Conservation (phyloP, 257 asterid species). For the Eucommia ulmoides region DNA sequence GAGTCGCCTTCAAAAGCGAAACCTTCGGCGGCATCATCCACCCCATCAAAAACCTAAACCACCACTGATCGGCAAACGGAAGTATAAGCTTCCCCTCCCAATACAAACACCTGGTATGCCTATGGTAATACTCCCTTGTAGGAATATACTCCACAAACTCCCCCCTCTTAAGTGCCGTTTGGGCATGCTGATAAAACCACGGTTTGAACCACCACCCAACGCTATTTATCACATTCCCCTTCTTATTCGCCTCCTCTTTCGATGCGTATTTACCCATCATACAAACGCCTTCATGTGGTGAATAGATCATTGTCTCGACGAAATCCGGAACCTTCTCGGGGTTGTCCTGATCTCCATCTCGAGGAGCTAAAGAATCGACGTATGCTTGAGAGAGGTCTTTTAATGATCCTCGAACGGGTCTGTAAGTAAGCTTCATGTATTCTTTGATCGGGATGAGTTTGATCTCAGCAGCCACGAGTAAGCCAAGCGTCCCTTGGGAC, state of each 20-base stretch:
- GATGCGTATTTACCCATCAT: constrained; percentile 81
- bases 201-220: constrained; percentile 98
- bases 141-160: constrained; percentile 91
- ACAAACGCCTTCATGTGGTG: constrained; percentile 64
- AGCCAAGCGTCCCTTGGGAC: constrained; percentile 98
- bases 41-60: constrained; percentile 83
- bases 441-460: constrained; percentile 85
- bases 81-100: constrained; percentile 99
- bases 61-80: constrained; percentile 86
- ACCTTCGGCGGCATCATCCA: constrained; percentile 98
- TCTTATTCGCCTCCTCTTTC: constrained; percentile 79
- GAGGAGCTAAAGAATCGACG: constrained; percentile 70
- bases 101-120: constrained; percentile 89
- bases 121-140: constrained; percentile 84
- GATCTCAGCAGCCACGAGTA: constrained; percentile 90
- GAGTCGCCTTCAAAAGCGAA: constrained; percentile 91
- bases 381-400: constrained; percentile 76
- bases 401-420: constrained; percentile 64
- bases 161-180: constrained; percentile 75
- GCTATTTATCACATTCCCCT: constrained; percentile 64
- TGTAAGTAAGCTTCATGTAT: constrained; percentile 82
- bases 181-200: constrained; percentile 98
- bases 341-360: constrained; percentile 85
- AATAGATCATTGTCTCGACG: constrained; percentile 80
- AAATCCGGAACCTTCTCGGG: constrained; percentile 78